These are phyloP conservation scores for Dipteronia sinensis DNA, from an alignment of 345 rosid species.

Conservation along the genomic window DNA sequence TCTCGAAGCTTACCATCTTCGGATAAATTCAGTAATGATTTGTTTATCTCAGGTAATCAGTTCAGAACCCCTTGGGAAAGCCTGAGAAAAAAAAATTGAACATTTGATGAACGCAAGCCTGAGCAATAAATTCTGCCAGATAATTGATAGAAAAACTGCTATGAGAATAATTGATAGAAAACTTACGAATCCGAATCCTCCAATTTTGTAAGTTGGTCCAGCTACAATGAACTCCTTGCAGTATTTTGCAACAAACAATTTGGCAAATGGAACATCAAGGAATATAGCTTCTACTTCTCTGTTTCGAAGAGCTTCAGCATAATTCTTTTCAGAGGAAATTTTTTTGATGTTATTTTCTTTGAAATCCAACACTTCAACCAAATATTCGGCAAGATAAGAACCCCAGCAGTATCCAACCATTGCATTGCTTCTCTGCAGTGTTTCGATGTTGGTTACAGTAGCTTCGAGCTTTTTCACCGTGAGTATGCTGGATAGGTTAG, in stretches of 20 bases:
- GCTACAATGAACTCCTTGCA: slow-evolving; percentile 7
- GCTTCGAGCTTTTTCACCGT: slow-evolving; percentile 24
- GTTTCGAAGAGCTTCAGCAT: neutral
- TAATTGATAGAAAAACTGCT: neutral
- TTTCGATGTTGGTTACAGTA: neutral
- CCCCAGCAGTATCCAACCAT: slow-evolving; percentile 20
- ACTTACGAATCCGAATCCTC: slow-evolving; percentile 31
- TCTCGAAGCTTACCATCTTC: slow-evolving; percentile 10
- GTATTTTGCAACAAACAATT: slow-evolving; percentile 16
- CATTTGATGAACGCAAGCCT: neutral
- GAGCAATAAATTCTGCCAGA: no score
- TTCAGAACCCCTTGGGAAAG: slow-evolving; percentile 18
- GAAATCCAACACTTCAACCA: slow-evolving; percentile 9
- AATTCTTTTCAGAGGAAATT: neutral
- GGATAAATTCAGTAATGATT: slow-evolving; percentile 9
- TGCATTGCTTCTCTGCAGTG: slow-evolving; percentile 15
- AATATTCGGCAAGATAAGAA: neutral
- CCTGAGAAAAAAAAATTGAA: slow-evolving; percentile 6
- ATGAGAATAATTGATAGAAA: neutral
- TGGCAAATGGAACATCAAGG: slow-evolving; percentile 24
- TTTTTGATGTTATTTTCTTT: neutral
- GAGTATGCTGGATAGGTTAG: slow-evolving; percentile 27
- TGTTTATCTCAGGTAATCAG: slow-evolving; percentile 7
- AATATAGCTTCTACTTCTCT: slow-evolving; percentile 21
- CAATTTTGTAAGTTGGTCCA: slow-evolving; percentile 24